Percentiles rank a stretch among this genome's conserved stretches.
phyloP scores from a whole-genome alignment of 306 rosid species.

The Vigna angularis region DNA sequence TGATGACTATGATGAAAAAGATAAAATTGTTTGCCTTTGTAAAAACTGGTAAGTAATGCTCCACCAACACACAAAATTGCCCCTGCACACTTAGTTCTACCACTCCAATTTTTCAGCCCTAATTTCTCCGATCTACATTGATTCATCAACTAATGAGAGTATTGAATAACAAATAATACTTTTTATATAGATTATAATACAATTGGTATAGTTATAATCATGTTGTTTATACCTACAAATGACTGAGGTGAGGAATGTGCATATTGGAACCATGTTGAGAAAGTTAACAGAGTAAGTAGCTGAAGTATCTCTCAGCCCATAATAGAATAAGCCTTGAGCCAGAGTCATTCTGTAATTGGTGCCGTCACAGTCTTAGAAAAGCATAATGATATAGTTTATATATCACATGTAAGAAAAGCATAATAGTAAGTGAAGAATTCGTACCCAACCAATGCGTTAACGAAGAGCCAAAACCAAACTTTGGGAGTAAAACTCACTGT shows the following conservation, averaged over 20 bases:
- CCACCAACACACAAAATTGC: conserved; percentile 68
- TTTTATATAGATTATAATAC: no score
- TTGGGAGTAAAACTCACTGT: conserved; percentile 48
- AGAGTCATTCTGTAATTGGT: conserved; percentile 55
- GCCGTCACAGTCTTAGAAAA: no score
- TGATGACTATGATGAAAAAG: conserved; percentile 47
- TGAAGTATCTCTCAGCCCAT: conserved; percentile 73
- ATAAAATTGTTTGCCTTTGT: conserved; percentile 56
- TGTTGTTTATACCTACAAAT: conserved; percentile 44
- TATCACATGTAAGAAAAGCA: no score
- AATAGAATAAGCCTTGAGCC: conserved; percentile 61
- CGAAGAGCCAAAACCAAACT: conserved; percentile 69
- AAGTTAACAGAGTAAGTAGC: conserved; percentile 70
- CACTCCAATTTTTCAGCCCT: conserved; percentile 40
- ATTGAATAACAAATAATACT: no score
- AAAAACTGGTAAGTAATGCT: conserved; percentile 54
- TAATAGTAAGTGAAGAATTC: neutral
- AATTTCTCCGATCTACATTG: conserved; percentile 57
- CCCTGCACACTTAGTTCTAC: conserved; percentile 56
- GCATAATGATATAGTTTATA: no score
- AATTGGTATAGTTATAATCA: no score
- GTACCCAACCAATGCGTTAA: conserved; percentile 73
- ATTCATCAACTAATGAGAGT: neutral
- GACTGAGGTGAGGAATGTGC: conserved; percentile 60
- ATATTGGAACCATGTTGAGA: conserved; percentile 68